Base-by-base conservation (phyloP, 441 rosid genomes). In the Bruguiera hainesii region DNA sequence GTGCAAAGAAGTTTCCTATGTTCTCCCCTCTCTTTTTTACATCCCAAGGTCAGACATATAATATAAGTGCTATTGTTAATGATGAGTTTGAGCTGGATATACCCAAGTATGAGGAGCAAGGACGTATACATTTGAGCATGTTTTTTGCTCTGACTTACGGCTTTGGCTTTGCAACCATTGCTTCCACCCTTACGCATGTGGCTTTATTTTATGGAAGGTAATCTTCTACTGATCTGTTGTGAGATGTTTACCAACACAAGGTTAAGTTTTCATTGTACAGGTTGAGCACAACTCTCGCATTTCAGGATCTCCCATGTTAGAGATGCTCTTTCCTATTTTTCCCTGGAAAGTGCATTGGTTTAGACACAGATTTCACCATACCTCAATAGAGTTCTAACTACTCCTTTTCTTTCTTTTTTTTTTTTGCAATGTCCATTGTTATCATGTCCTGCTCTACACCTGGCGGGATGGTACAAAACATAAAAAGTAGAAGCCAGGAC, bases 121-220 rank as follows among this genome's bases (percentile, higher is more conserved):
- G 96, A 65, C 80, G 89, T 50, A 89, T 93, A 21, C 76, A 93
- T 71, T 72, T 90, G 61, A 93, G 98, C 81, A 80, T 73, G 83
- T 84, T 88, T 76, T 93, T 93, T 23, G 84, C 96, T 51, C 76
- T 93, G 56, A 79, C 74, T 26, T 93, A 90, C 57, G 98, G 98
- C 7, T 88, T 93, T 60, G 89, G 96, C 35, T 93, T 93, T 52
- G 98, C 98, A 18, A 83, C 92, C 60, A 85, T 93, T 73, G 93
- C 97, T 7, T 70, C 98, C 10, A 92, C 96, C 1, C 72, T 90
- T 35, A 85, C 91, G 25, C 98, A 92, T 56, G 98, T 93, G 56
- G 96, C 82, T 62, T 72, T 93, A 64, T 93, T 93, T 84, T 84
- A 88, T 60, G 98, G 98, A 69, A 90, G 93, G 93, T 92, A 85